phyloP scores from a whole-genome alignment of 495 filamentous ascomycete genomes.

The Trichoderma orchidacearum region DNA sequence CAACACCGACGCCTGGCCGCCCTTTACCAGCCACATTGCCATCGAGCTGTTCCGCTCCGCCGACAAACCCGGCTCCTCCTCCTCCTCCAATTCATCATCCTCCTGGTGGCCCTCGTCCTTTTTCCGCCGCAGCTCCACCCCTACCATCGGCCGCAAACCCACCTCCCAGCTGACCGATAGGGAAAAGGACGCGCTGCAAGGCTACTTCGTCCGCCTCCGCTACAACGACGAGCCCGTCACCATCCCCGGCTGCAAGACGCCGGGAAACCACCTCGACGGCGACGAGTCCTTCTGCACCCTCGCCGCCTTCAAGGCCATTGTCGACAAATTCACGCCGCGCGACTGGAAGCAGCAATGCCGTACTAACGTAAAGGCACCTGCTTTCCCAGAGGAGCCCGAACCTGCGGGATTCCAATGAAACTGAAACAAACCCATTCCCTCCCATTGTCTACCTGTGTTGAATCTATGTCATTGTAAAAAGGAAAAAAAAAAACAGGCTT shows the following conservation, averaged over 20 bases:
- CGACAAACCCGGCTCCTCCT: conserved; percentile 1
- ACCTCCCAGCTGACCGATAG: conserved; percentile 28
- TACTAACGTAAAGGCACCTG: conserved; percentile 43
- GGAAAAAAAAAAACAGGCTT: neutral
- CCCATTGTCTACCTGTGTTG: too few relatives aligned
- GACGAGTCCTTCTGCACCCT: conserved; percentile 89
- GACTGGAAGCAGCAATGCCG: conserved; percentile 68
- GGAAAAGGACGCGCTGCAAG: conserved; percentile 43
- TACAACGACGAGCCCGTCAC: conserved; percentile 77
- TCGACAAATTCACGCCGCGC: conserved; percentile 75
- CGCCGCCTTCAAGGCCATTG: conserved; percentile 80
- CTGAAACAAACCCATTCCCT: neutral
- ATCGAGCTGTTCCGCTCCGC: conserved; percentile 69
- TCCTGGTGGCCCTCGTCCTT: conserved; percentile 30
- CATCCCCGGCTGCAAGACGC: conserved; percentile 64
- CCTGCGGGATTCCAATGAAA: conserved; percentile 37
- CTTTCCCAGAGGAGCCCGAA: conserved; percentile 38
- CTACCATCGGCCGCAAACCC: conserved; percentile 37
- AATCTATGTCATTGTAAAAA: neutral
- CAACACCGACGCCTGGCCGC: conserved; percentile 65
- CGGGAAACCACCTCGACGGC: conserved; percentile 75
- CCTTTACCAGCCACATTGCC: conserved; percentile 82
- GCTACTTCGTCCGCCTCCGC: conserved; percentile 83
- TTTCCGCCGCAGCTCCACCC: conserved; percentile 15
- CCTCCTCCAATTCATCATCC: conserved; percentile 5